Conservation (phyloP, 148 eudicot genomes). For the Rhododendron molle region DNA sequence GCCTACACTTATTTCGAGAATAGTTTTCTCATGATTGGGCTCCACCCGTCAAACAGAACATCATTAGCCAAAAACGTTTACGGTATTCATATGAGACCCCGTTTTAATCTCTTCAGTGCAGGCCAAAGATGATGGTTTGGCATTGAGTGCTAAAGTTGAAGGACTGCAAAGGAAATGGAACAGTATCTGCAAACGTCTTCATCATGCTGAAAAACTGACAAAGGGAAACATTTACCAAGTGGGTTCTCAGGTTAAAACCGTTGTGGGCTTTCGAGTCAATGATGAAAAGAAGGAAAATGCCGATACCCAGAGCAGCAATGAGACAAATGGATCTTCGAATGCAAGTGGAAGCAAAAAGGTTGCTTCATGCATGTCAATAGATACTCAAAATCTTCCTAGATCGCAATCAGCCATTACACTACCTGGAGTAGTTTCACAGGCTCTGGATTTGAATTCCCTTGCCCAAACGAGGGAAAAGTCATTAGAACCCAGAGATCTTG, state of each 20-base stretch:
- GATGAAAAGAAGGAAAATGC: constrained; percentile 20
- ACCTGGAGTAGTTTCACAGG: constrained; percentile 4
- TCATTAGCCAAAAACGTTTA: background rate
- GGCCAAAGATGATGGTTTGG: constrained; percentile 55
- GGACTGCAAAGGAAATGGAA: constrained; percentile 49
- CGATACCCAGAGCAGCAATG: constrained; percentile 16
- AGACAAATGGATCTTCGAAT: constrained; percentile 24
- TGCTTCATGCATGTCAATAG: constrained; percentile 14
- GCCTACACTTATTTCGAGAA: background rate
- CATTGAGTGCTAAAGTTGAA: constrained; percentile 31
- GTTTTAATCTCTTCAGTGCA: constrained; percentile 55
- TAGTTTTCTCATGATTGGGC: background rate
- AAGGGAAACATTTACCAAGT: constrained; percentile 19
- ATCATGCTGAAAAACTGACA: constrained; percentile 26
- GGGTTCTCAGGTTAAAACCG: constrained; percentile 28
- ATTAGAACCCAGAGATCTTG: constrained; percentile 25
- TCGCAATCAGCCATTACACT: constrained; percentile 20
- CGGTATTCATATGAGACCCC: constrained; percentile 33
- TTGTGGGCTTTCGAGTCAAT: constrained; percentile 20
- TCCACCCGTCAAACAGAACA: background rate
- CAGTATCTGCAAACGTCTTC: constrained; percentile 29
- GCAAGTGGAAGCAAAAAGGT: constrained; percentile 19
- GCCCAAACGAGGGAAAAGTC: constrained; percentile 20
- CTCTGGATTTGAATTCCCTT: constrained; percentile 18
- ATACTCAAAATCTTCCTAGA: constrained; percentile 9